Base-by-base conservation (phyloP, 176 grass and related monocot genomes). In the Aegilops longissima region DNA sequence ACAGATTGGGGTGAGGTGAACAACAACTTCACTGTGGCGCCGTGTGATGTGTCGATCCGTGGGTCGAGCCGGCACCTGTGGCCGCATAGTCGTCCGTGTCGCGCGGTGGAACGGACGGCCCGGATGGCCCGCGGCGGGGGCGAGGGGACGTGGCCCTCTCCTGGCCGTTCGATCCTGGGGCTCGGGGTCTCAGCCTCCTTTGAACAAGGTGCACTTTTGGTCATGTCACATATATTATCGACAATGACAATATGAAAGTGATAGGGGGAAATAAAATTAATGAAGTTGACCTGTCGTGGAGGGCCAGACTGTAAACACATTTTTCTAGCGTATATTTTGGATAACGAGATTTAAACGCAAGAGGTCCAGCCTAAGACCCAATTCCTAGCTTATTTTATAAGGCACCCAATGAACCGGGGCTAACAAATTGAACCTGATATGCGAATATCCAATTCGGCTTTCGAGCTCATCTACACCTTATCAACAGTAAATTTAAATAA, bases 71-170 rank as follows among this genome's bases (percentile, higher is more conserved):
- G 45, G 6, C 81, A 74, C 34, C 73, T 74, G 74, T 68, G 80
- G 85, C 67, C n/a, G 75, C 67, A 61, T 49, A 80, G 80, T 75
- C 74, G 30, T 30, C 45, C 58, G 56, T 90, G 84, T 86, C 80
- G 10, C 72, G 45, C 45, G 24, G 2, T 3, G 9, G 6, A 13
- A 49, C 21, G 75, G 59, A 87, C 81, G 85, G 47, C 5, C 67
- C 3, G 0, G 89, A 91, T 84, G 21, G 59, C 6, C 0, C 2
- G 9, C 14, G 1, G 30, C 17, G 1, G 52, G 39, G 71, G 2
- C 5, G 54, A 6, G 30, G 42, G 1, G 66, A 87, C 45, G 77
- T 85, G 87, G 58, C 61, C n/a, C 59, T 76, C 61, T 29, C 18
- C 44, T 4, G 0, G 4, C n/a, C 75, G 80, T 14, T 78, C 30